These are phyloP conservation scores for Friedmanniomyces simplex DNA, from an alignment of 495 filamentous ascomycete species.

Conservation along the genomic window DNA sequence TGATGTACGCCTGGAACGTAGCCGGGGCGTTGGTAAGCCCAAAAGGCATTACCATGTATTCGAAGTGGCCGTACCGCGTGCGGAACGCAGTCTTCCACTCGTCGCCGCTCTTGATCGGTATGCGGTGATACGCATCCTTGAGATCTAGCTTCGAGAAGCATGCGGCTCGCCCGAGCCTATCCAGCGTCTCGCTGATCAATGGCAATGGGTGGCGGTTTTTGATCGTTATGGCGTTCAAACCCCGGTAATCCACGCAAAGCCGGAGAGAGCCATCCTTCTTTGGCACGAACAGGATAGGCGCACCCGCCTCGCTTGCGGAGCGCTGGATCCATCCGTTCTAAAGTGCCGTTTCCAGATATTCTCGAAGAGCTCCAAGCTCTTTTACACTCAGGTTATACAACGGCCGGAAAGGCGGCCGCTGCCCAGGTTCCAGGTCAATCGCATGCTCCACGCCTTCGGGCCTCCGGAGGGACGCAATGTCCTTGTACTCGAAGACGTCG, in stretches of 20 bases:
- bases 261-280: conserved; percentile 19
- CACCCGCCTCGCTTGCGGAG: conserved; percentile 4
- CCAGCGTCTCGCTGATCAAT: conserved; percentile 15
- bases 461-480: no score
- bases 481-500: no score
- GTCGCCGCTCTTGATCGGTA: conserved; percentile 15
- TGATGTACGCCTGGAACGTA: conserved; percentile 21
- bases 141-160: conserved; percentile 12
- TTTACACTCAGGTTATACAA: conserved; percentile 13
- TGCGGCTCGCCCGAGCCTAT: not conserved
- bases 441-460: not conserved
- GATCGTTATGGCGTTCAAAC: conserved; percentile 19
- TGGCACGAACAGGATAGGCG: conserved; percentile 21
- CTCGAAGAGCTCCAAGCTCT: conserved; percentile 11
- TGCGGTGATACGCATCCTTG: conserved; percentile 10
- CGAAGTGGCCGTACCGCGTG: conserved; percentile 19
- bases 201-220: conserved; percentile 21
- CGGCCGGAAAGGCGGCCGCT: conserved; percentile 3
- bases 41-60: conserved; percentile 23
- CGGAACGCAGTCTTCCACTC: conserved; percentile 25
- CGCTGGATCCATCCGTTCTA: not conserved
- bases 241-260: conserved; percentile 21
- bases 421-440: not conserved
- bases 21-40: conserved; percentile 22
- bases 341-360: not conserved